Conservation (phyloP, 768 basidiomycete genomes). For the Clitopilus hobsonii region DNA sequence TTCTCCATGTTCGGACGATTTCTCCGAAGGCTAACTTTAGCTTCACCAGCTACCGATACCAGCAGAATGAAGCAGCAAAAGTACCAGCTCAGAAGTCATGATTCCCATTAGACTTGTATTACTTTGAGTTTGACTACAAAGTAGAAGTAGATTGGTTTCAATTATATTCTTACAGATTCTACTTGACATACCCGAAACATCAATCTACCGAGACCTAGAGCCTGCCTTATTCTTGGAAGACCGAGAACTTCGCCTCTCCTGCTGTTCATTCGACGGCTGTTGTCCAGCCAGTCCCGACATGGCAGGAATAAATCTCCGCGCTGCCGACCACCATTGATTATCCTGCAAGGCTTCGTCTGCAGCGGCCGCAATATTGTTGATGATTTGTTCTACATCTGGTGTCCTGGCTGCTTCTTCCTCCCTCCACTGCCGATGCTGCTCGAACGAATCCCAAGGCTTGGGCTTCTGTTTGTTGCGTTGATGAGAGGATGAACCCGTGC, state of each 20-base stretch:
- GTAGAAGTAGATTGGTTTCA: not conserved
- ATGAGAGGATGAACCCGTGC: conserved; percentile 5
- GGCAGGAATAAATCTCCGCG: conserved; percentile 14
- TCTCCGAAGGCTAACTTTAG: not conserved
- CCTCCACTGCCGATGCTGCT: conserved; percentile 57
- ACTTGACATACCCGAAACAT: not conserved
- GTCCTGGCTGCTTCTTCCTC: conserved; percentile 29
- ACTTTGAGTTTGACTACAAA: not conserved
- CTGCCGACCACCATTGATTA: conserved; percentile 27
- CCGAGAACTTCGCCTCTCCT: not conserved
- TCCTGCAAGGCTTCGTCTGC: conserved; percentile 20
- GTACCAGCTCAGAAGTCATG: conserved; percentile 16
- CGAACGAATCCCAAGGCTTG: conserved; percentile 66
- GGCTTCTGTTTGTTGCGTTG: conserved; percentile 23
- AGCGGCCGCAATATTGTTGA: conserved; percentile 36
- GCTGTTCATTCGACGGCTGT: not conserved
- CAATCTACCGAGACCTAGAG: conserved; percentile 24
- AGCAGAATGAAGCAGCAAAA: conserved; percentile 27
- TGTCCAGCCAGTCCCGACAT: conserved; percentile 1
- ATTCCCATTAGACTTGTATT: not conserved
- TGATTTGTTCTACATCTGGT: conserved; percentile 36
- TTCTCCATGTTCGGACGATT: not conserved
- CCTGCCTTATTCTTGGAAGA: conserved; percentile 13
- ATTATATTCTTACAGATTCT: conserved; percentile 1
- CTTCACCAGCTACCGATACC: conserved; percentile 29